Evolutionary conservation across 352 stramenopile genomes (phyloP).

Genomic region (Phytophthora europaea): DNA sequence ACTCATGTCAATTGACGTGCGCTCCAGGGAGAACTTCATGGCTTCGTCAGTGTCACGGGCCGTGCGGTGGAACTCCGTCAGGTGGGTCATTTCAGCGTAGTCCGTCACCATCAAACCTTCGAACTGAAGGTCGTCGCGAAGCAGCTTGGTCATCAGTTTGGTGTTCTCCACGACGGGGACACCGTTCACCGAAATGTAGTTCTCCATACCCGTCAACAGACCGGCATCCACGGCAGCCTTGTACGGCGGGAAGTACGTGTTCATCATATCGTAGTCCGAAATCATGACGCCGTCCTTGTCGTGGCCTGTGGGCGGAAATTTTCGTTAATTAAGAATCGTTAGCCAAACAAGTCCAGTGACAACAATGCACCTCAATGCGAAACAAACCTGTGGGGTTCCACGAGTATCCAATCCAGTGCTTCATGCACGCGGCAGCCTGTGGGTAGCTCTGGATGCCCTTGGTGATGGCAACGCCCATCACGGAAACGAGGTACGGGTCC

Average conservation of each 20-base stretch:
- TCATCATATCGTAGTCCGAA: neutral
- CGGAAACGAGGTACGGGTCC: slow-evolving; percentile 73
- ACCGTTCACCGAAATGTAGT: neutral
- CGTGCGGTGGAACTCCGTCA: neutral
- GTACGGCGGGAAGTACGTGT: neutral
- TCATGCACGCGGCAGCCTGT: slow-evolving; percentile 62
- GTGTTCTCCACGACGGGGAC: neutral
- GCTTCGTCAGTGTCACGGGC: neutral
- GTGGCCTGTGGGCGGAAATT: neutral
- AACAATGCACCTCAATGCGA: too few species aligned
- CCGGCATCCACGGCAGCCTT: neutral
- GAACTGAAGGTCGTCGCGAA: neutral
- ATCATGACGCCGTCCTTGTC: neutral
- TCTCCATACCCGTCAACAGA: neutral
- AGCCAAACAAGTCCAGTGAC: neutral
- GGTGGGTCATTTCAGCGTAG: neutral
- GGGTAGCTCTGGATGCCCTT: slow-evolving; percentile 72
- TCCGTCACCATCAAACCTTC: neutral
- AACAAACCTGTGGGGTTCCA: neutral
- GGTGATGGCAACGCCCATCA: slow-evolving; percentile 69
- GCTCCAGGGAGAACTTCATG: neutral
- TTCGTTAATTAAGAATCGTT: neutral
- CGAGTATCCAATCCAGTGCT: neutral
- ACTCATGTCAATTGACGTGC: neutral
- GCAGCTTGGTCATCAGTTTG: neutral